Evolutionary conservation across 2,329 filamentous ascomycete species (phyloP), one percentile per base, ranked within the genome.

Genomic region (Epichloe elymi): DNA sequence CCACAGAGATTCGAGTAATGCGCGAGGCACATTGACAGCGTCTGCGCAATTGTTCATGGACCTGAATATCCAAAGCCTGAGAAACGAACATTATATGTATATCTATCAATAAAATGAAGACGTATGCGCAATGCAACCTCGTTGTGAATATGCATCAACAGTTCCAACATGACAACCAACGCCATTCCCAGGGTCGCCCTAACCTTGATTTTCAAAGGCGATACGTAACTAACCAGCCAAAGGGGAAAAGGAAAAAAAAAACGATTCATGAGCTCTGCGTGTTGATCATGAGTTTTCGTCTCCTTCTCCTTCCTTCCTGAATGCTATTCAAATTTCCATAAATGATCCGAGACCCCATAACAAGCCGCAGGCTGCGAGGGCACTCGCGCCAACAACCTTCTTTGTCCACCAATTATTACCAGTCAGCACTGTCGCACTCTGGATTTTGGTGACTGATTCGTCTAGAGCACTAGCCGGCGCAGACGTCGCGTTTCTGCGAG

Each of bases 371-470:
- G 78, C 80, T n/a, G 72, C 75, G 49, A 86, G 65, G 7, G 78
- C 78, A 19, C 78, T 76, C 4, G 75, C 78, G n/a, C 82, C 81
- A 33, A 79, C 66, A 2, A 76, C 66, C 65, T 82, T 84, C 69
- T 82, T 85, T 2, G 71, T 76, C 74, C 79, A 83, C 79, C 82
- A 85, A 50, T 78, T 76, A 36, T 82, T 76, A 50, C 84, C 79
- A 3, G 76, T 82, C 48, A 85, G 66, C 35, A 83, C 79, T 58
- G 79, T 84, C 12, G 80, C 63, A 30, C 62, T 59, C 50, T 62
- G 65, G 2, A 64, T 48, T 54, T 63, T 69, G 48, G 56, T 64
- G 11, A 54, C 60, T 17, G 56, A 42, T 33, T 59, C 60, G 1
- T 61, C 63, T 4, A 64, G 59, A 4, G 53, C 57, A 41, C 59